phyloP scores from a whole-genome alignment of 2,329 filamentous ascomycete genomes.

The Hymenoscyphus occultus region DNA sequence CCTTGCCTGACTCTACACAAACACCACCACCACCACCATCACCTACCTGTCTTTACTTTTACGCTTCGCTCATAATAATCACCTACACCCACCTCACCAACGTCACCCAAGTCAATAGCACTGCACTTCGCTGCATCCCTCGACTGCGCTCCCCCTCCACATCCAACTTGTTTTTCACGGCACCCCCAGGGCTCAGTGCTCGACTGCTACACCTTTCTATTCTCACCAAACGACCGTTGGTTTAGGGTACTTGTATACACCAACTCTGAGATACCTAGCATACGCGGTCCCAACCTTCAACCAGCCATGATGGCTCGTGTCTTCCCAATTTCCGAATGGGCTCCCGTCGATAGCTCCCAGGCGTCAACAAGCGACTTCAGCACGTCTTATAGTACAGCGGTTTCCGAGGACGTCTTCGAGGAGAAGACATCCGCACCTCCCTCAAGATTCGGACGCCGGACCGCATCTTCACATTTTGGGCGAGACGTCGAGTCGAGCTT shows the following conservation, averaged over 20 bases:
- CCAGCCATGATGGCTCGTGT: constrained; percentile 36
- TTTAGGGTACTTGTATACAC: not conserved
- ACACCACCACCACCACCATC: not conserved
- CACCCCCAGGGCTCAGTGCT: not conserved
- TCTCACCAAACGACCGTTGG: not conserved
- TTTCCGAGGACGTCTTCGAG: constrained; percentile 34
- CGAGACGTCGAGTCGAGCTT: constrained; percentile 13
- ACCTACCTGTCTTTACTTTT: not conserved
- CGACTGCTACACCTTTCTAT: not conserved
- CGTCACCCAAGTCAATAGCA: not conserved
- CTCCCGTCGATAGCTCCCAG: constrained; percentile 43
- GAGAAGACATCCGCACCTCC: constrained; percentile 18
- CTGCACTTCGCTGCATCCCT: not conserved
- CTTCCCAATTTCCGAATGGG: constrained; percentile 44
- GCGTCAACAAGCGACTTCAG: constrained; percentile 37
- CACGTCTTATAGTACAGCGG: constrained; percentile 15
- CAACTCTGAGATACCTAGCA: not conserved
- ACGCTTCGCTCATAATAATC: constrained; percentile 1
- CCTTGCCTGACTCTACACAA: not conserved
- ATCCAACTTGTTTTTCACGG: not conserved
- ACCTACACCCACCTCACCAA: not conserved
- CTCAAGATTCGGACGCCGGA: constrained; percentile 1
- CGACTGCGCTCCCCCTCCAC: not conserved
- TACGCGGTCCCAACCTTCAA: not conserved
- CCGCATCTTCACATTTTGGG: constrained; percentile 17